Percentiles rank a stretch among this genome's conserved stretches.
These are phyloP conservation scores for Cyberlindnera suaveolens DNA, from an alignment of 805 yeast species.

Conservation along the genomic window DNA sequence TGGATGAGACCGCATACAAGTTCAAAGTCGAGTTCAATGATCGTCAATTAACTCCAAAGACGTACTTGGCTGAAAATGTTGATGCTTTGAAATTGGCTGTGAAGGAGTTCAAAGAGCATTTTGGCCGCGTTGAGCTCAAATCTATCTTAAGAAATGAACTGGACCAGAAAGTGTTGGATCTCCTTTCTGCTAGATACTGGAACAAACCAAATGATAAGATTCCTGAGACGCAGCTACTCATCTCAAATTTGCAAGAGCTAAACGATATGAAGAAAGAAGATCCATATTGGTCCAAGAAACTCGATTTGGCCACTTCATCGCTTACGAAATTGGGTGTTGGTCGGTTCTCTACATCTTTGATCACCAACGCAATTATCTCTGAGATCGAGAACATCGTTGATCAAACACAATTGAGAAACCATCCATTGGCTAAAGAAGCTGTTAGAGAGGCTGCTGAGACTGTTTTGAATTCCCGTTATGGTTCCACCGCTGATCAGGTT, in stretches of 20 bases:
- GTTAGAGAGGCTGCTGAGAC: conserved; percentile 80
- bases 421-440: conserved; percentile 78
- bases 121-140: conserved; percentile 77
- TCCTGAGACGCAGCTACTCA: conserved; percentile 18
- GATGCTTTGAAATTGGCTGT: conserved; percentile 81
- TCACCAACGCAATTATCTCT: conserved; percentile 71
- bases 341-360: conserved; percentile 73
- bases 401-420: conserved; percentile 70
- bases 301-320: conserved; percentile 78
- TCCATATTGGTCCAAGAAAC: conserved; percentile 78
- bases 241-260: conserved; percentile 48
- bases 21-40: conserved; percentile 97
- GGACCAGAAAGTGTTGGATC: conserved; percentile 84
- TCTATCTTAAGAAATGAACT: conserved; percentile 74
- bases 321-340: conserved; percentile 94
- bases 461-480: conserved; percentile 72
- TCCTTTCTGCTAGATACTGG: conserved; percentile 91
- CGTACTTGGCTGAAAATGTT: conserved; percentile 86
- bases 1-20: conserved; percentile 87
- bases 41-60: conserved; percentile 87
- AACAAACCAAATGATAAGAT: conserved; percentile 38
- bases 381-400: conserved; percentile 74
- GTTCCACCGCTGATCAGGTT: conserved; percentile 95
- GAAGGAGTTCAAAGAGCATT: conserved; percentile 77
- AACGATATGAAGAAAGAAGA: conserved; percentile 57